Conservation (phyloP, 805 yeast genomes). For the Nakazawaea populi region DNA sequence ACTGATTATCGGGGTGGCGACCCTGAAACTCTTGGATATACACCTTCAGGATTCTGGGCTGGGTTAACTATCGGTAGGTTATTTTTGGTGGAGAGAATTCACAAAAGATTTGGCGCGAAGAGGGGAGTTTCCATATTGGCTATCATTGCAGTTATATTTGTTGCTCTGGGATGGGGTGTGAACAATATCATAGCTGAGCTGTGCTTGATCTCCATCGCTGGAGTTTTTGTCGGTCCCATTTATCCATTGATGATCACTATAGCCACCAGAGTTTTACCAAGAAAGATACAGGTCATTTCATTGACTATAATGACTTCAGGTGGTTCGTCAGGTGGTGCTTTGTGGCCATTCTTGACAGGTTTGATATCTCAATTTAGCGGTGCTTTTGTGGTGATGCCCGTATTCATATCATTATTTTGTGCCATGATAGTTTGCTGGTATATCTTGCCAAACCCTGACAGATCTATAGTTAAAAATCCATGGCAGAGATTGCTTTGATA, state of each 20-base stretch:
- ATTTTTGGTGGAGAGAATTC: slow-evolving; percentile 34
- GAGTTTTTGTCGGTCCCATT: slow-evolving; percentile 61
- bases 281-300: slow-evolving; percentile 45
- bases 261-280: slow-evolving; percentile 38
- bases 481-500: slow-evolving; percentile 19
- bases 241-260: slow-evolving; percentile 48
- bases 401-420: slow-evolving; percentile 31
- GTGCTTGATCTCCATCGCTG: slow-evolving; percentile 41
- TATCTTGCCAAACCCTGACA: slow-evolving; percentile 37
- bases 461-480: slow-evolving; percentile 18
- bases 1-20: slow-evolving; percentile 47
- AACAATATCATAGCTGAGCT: slow-evolving; percentile 40
- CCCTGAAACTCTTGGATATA: slow-evolving; percentile 46
- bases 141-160: slow-evolving; percentile 29
- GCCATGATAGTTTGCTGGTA: slow-evolving; percentile 34
- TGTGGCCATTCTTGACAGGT: slow-evolving; percentile 49
- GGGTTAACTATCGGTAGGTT: slow-evolving; percentile 66
- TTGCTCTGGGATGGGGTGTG: slow-evolving; percentile 42
- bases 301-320: slow-evolving; percentile 48
- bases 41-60: slow-evolving; percentile 67
- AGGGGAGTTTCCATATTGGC: slow-evolving; percentile 34
- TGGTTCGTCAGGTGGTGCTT: slow-evolving; percentile 54
- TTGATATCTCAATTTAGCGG: slow-evolving; percentile 39
- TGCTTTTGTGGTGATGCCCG: slow-evolving; percentile 44
- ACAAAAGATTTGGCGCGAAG: slow-evolving; percentile 36